Base-by-base conservation (phyloP, 2,329 filamentous ascomycete genomes). In the Incumbomyces lentus region DNA sequence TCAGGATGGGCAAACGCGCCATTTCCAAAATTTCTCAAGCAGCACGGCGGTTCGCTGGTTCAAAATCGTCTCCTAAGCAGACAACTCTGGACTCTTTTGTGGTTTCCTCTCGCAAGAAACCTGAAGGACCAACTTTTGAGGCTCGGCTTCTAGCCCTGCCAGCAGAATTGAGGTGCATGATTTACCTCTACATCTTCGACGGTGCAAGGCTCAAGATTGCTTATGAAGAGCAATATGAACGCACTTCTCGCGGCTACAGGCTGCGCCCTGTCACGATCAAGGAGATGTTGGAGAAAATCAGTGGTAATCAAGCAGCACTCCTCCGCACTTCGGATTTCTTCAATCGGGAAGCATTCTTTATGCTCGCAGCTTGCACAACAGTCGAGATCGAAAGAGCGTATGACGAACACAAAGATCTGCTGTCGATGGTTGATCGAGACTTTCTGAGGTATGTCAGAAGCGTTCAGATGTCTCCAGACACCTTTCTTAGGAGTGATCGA, bases 361-460 rank as follows among this genome's bases (percentile, higher is more conserved):
- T 22, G 17, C 40, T 50, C 17, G 40, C 14, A 11, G 34, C 35
- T 18, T 33, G 30, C 22, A 44, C 44, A 10, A 44, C 44, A 10
- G 19, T 47, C 14, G 30, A 37, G 13, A 32, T 47, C n/a, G 26
- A 40, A 3, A 11, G 29, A 5, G 7, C 13, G 22, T 13, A 3
- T 17, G 11, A 6, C 16, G 16, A 33, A 13, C 26, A 44, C 26
- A 3, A 12, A 13, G 48, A 50, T 17, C 38, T 40, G 35, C 35
- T 50, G 10, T 19, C 6, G 5, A 11, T 34, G 14, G 22, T 50
- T 10, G 39, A 40, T 12, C 34, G 34, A 16, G 39, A 35, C 3
- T 50, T 50, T 44, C 38, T 50, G 6, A 12, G 33, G 10, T 10
- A 19, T 14, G 34, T 47, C 32, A 16, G 44, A 39, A 31, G n/a